These are phyloP conservation scores for Boletus vinaceobasis DNA, from an alignment of 768 basidiomycete species.

Conservation along the genomic window DNA sequence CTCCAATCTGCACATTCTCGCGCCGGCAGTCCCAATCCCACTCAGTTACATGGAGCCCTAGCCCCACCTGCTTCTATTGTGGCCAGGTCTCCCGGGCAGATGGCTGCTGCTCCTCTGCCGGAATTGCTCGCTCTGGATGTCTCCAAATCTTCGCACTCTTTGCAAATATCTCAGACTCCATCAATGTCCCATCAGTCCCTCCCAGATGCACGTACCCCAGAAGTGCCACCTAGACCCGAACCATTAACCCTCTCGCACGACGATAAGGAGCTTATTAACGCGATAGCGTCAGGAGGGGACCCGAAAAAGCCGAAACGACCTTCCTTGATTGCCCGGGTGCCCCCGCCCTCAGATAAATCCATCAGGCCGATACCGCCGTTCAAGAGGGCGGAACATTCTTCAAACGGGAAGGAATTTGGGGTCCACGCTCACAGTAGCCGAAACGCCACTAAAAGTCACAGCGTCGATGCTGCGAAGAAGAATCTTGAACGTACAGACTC, in stretches of 20 bases:
- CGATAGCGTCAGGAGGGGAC: not conserved
- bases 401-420: slow-evolving; percentile 35
- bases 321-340: slow-evolving; percentile 21
- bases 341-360: slow-evolving; percentile 15
- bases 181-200: slow-evolving; percentile 4
- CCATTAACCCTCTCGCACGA: not conserved
- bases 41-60: not conserved
- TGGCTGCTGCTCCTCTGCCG: not conserved
- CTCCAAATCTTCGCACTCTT: slow-evolving; percentile 1
- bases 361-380: slow-evolving; percentile 16
- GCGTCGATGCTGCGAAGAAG: slow-evolving; percentile 32
- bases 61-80: slow-evolving; percentile 9
- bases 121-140: slow-evolving; percentile 3
- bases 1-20: slow-evolving; percentile 16
- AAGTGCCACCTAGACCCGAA: not conserved
- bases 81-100: slow-evolving; percentile 22
- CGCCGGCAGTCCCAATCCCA: slow-evolving; percentile 14
- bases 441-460: slow-evolving; percentile 25
- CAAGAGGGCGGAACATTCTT: slow-evolving; percentile 17
- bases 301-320: slow-evolving; percentile 16
- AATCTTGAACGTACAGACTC: slow-evolving; percentile 51
- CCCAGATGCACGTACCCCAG: not conserved
- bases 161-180: slow-evolving; percentile 4
- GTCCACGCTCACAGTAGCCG: slow-evolving; percentile 18
- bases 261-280: not conserved